Evolutionary conservation across 2,329 filamentous ascomycete genomes (phyloP), one percentile per base, ranked within the genome.

Genomic region (Fusarium nodosum): DNA sequence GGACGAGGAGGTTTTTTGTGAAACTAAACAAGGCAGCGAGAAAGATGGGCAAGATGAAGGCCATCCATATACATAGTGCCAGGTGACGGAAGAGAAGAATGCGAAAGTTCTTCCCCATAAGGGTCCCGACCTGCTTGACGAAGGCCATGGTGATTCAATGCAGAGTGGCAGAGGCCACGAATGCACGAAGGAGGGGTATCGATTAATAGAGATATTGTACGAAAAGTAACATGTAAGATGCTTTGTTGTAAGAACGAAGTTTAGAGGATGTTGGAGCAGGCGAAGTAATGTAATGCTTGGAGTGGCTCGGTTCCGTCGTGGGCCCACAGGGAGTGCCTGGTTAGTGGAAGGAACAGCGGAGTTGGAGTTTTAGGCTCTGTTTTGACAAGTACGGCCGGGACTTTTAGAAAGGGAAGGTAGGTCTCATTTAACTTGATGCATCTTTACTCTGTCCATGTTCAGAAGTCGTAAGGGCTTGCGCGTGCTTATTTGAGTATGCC

Each of bases 1-100:
- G 91, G 5, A 94, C 87, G 74, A 97, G 95, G 67, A 97, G 87
- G 77, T 94, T 94, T 72, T 92, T 90, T 18, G 93, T 91, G 77
- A 91, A 95, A 55, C 83, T 87, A 64, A 91, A 84, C 72, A 91
- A 88, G 24, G 85, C 79, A 41, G 87, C 84, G 53, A 91, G 79
- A 45, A 86, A 75, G 33, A 91, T 79, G 4, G 89, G 89, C 2
- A 91, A 81, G 22, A 90, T 39, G 51, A 91, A 84, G 8, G 88
- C 86, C 72, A 88, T 86, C 65, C 88, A 79, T 45, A 84, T 61
- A 4, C 87, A 87, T 24, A 85, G 80, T 7, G 83, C 58, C 22
- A 79, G 73, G 76, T 89, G 88, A 8, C 88, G 86, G 44, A 84
- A 72, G 34, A 89, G 72, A 16, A 88, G 81, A 69, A 89, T 87